Evolutionary conservation across 1,139 yeast genomes (phyloP).

Genomic region (Taphrina pruni): DNA sequence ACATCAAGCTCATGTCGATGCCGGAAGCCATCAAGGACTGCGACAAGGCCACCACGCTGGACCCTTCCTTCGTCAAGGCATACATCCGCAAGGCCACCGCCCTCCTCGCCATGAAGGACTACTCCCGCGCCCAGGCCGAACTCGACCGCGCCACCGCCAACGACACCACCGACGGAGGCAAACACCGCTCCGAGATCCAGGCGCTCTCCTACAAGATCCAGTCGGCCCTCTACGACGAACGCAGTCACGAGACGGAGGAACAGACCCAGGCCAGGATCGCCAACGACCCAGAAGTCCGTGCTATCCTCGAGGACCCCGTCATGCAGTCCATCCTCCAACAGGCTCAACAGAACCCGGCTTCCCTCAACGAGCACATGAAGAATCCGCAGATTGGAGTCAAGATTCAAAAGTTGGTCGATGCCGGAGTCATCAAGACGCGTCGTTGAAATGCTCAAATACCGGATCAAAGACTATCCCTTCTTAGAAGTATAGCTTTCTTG

Average conservation of each 20-base stretch:
- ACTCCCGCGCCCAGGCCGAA: constrained; percentile 79
- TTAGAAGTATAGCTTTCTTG: not conserved
- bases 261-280: constrained; percentile 90
- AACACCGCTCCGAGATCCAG: constrained; percentile 71
- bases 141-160: constrained; percentile 75
- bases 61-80: constrained; percentile 89
- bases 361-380: constrained; percentile 95
- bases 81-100: constrained; percentile 97
- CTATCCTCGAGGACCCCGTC: constrained; percentile 91
- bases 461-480: no score
- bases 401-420: constrained; percentile 88
- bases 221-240: constrained; percentile 75
- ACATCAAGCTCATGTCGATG: constrained; percentile 91
- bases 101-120: constrained; percentile 88
- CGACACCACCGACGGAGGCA: constrained; percentile 60
- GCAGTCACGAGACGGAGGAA: constrained; percentile 92
- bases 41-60: constrained; percentile 83
- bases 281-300: constrained; percentile 88
- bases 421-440: constrained; percentile 95
- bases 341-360: constrained; percentile 95
- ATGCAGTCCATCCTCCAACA: constrained; percentile 95
- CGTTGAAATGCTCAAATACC: not conserved
- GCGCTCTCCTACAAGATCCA: constrained; percentile 79
- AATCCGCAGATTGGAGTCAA: constrained; percentile 91
- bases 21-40: constrained; percentile 96